Evolutionary conservation across 2,329 filamentous ascomycete genomes (phyloP), one percentile per base, ranked within the genome.

Genomic region (Monosporascus sp.): DNA sequence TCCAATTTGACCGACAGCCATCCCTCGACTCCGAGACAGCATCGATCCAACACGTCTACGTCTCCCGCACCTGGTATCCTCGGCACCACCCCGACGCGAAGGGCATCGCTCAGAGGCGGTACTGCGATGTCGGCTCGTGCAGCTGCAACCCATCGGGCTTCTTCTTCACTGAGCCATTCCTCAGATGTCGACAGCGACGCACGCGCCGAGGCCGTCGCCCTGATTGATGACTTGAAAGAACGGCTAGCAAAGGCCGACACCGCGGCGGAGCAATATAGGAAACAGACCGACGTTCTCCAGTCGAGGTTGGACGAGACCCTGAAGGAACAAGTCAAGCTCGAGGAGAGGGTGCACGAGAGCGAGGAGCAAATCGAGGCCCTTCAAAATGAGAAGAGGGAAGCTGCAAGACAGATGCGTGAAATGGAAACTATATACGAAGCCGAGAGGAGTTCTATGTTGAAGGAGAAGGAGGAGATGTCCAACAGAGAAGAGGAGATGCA

Each of bases 401-500:
- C 87, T 52, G 83, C 86, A 31, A 83, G 91, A 58, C 88, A 95
- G 71, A 89, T 90, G 66, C 85, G 93, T 59, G 94, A 99, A 70
- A 86, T 97, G 75, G 92, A 97, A 71, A 85, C 86, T 59, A 92
- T 95, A 59, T 95, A 96, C 70, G 93, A 97, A 70, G 85, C 88
- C 45, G 94, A 99, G 73, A 84, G 90, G 58, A 89, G 87, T 65
- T 85, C 89, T 51, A 88, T 93, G 74, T 85, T 90, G 66, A 90
- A 92, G 72, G 93, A 97, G 70, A 94, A 95, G 74, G 92, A 97
- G 60, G 90, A 95, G 62, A 87, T 92, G 72, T 78, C 82, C 51
- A 87, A 87, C 62, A 82, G 87, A 53, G 91, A 97, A 67, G 91
- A 96, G 66, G 91, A 96, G 70, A 86, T 97, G 81, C 90, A 96